phyloP scores from a whole-genome alignment of 768 basidiomycete species.

The Pleurotus djamor region DNA sequence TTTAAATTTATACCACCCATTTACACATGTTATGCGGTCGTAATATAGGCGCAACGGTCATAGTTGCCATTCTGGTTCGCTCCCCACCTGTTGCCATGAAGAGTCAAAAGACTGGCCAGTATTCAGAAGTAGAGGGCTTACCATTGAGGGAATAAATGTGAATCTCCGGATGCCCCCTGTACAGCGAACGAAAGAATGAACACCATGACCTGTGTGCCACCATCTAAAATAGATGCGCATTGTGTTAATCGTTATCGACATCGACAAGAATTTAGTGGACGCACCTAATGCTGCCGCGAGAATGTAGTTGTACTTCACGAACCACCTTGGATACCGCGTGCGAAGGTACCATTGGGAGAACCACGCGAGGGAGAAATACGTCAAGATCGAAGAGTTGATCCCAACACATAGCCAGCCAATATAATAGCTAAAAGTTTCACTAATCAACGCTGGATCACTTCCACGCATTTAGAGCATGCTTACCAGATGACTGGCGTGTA shows the following conservation, averaged over 20 bases:
- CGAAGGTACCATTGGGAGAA: conserved; percentile 47
- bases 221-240: neutral
- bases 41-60: conserved; percentile 29
- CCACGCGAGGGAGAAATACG: conserved; percentile 39
- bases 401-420: conserved; percentile 49
- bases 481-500: conserved; percentile 46
- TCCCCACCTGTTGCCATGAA: conserved; percentile 39
- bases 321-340: conserved; percentile 44
- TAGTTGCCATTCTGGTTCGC: conserved; percentile 49
- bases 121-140: neutral
- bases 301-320: conserved; percentile 40
- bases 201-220: conserved; percentile 45
- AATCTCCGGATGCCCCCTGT: conserved; percentile 45
- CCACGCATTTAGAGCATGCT: too few species aligned
- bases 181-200: conserved; percentile 51
- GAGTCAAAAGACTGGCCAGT: neutral
- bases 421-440: conserved; percentile 29
- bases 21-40: conserved; percentile 9
- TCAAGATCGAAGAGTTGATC: conserved; percentile 42
- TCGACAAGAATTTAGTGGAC: neutral
- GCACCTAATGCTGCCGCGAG: conserved; percentile 33
- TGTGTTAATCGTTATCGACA: neutral
- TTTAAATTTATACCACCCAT: neutral
- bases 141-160: conserved; percentile 53
- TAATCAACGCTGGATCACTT: too few species aligned